phyloP scores from a whole-genome alignment of 2,329 filamentous ascomycete genomes.

The Venturia pyrina region DNA sequence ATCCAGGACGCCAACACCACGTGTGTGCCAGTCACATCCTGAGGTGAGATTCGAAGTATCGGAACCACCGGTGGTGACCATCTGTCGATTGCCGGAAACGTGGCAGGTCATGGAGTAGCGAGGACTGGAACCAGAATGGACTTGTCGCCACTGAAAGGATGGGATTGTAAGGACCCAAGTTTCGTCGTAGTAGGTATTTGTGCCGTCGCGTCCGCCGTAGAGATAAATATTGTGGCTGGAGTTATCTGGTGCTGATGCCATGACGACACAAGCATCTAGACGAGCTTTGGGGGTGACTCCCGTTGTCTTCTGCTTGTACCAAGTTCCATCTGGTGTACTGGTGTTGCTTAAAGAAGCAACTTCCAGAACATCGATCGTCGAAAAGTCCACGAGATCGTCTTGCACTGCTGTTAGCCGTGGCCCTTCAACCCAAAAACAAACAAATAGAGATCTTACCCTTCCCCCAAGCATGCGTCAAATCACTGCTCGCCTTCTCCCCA shows the following conservation, averaged over 20 bases:
- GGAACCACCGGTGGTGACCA: constrained; percentile 33
- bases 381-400: constrained; percentile 21
- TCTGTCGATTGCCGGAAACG: constrained; percentile 26
- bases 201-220: constrained; percentile 37
- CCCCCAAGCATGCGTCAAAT: neutral
- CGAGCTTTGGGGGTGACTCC: constrained; percentile 32
- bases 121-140: constrained; percentile 27
- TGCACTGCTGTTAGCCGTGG: neutral
- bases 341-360: constrained; percentile 23
- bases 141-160: constrained; percentile 35
- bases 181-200: constrained; percentile 29
- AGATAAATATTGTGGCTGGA: constrained; percentile 39
- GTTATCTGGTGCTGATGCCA: constrained; percentile 33
- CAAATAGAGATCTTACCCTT: neutral
- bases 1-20: constrained; percentile 24
- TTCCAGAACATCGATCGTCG: constrained; percentile 32
- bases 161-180: constrained; percentile 36
- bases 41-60: constrained; percentile 14
- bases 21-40: constrained; percentile 24
- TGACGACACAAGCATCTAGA: constrained; percentile 35
- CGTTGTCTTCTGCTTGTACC: constrained; percentile 34
- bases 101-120: constrained; percentile 35
- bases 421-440: neutral
- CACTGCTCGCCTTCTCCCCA: neutral
- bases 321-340: constrained; percentile 24